Base-by-base conservation (phyloP, 352 stramenopile species). In the Globisporangium irregulare region DNA sequence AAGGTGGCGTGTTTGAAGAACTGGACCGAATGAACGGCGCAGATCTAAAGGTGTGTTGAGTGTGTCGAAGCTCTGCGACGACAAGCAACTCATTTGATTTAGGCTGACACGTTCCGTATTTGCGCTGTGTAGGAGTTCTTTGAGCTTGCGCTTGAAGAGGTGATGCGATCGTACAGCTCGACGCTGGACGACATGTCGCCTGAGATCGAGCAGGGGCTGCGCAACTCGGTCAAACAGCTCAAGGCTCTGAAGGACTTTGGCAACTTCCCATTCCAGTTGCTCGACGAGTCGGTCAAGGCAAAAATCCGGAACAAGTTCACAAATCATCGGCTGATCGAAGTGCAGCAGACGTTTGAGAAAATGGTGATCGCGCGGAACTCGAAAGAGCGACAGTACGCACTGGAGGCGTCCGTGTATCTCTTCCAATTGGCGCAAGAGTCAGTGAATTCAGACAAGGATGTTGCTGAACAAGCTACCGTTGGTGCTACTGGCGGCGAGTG, bases 1-100 rank as follows among this genome's bases (percentile, higher is more conserved):
- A 82, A 53, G 77, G 74, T 15, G 80, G 79, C 25, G 80, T 78
- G 51, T 91, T 89, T 62, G 83, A 92, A 59, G 57, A 81, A 51
- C 72, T 93, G 14, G 79, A 91, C 68, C 79, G 68, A 29, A 90
- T 93, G 83, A 73, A 91, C 59, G 85, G 83, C 41, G 80, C 84
- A 41, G 81, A 90, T 53, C 68, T 93, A 15, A 90, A 92, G 80
- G 81, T 90, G 38, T 7, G 69, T 48, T 53, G 58, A 24, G 18
- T 51, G 22, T 51, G 43, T 22, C 22, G 18, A 24, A 22, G 6
- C 38, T 48, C 38, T 48, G 38, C 29, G 29, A 7, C 29, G 29
- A 32, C 29, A 32, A 32, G 5, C 5, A 32, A 32, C 34, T 14
- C 34, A 41, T 41, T 41, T 32, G 10, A 5, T 41, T 41, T n/a